These are phyloP conservation scores for Euphorbia schlechtendalii DNA, from an alignment of 441 rosid species.

Conservation along the genomic window DNA sequence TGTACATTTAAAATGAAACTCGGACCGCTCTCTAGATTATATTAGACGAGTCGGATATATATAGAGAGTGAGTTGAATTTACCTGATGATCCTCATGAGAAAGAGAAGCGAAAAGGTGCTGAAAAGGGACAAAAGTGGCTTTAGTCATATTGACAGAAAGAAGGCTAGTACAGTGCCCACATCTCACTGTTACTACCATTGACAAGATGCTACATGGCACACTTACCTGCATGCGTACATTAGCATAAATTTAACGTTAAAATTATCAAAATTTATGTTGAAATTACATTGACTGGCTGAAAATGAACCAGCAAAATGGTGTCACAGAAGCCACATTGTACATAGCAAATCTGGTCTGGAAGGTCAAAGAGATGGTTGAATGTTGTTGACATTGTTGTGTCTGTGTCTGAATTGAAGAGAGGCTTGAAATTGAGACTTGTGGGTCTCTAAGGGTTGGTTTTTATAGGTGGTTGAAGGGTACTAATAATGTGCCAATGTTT, in stretches of 20 bases:
- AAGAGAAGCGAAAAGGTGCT: conserved; percentile 68
- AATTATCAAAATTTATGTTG: no score
- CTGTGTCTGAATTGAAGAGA: no score
- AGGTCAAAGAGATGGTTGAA: conserved; percentile 56
- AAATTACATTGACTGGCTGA: no score
- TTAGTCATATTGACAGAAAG: conserved; percentile 91
- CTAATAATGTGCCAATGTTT: not conserved
- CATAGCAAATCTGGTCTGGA: conserved; percentile 89
- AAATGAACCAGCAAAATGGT: conserved; percentile 71
- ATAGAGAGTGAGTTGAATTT: no score
- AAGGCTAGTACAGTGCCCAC: conserved; percentile 89
- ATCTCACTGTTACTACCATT: conserved; percentile 84
- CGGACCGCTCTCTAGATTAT: no score
- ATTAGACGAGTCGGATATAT: no score
- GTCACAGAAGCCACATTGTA: conserved; percentile 87
- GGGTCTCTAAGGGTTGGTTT: conserved; percentile 2
- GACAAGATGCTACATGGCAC: conserved; percentile 83
- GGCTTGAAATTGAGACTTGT: not conserved
- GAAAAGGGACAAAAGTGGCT: conserved; percentile 80
- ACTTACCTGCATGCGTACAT: conserved; percentile 55
- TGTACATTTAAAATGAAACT: no score
- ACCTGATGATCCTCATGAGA: conserved; percentile 34
- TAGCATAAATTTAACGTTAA: not conserved
- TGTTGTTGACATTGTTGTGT: conserved; percentile 46
- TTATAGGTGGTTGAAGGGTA: not conserved